Percentiles rank a stretch among this genome's conserved stretches.
phyloP scores from a whole-genome alignment of 2,329 filamentous ascomycete genomes.

The Trichoderma arundinaceum region DNA sequence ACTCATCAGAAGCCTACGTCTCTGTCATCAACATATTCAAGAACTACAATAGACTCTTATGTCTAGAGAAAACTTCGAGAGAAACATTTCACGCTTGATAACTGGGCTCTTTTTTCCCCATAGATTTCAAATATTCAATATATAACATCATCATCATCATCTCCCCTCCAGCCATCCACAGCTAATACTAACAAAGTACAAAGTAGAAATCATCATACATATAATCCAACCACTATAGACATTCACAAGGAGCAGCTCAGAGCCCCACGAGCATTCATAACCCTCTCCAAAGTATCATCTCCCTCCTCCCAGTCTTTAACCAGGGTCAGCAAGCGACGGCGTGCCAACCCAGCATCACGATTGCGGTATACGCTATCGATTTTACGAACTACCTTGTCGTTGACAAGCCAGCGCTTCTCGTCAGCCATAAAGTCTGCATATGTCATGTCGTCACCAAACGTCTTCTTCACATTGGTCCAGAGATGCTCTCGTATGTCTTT shows the following conservation, averaged over 20 bases:
- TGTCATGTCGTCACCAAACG: constrained; percentile 41
- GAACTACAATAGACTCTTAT: too few species aligned
- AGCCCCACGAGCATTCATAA: constrained; percentile 40
- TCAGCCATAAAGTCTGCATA: constrained; percentile 44
- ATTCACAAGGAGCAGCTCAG: neutral
- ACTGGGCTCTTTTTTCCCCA: too few species aligned
- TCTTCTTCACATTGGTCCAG: constrained; percentile 40
- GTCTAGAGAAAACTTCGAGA: too few species aligned
- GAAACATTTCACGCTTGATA: too few species aligned
- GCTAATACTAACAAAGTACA: too few species aligned
- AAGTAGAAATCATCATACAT: too few species aligned
- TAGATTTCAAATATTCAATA: too few species aligned
- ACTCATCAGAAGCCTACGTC: too few species aligned
- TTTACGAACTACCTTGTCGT: constrained; percentile 49
- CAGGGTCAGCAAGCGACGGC: constrained; percentile 45
- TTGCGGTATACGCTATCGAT: constrained; percentile 54
- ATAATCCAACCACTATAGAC: neutral
- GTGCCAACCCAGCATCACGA: constrained; percentile 46
- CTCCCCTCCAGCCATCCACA: too few species aligned
- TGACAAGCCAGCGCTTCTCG: constrained; percentile 50
- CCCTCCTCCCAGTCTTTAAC: constrained; percentile 50
- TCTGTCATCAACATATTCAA: too few species aligned
- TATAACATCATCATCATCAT: too few species aligned
- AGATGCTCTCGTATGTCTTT: constrained; percentile 43
- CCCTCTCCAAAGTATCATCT: constrained; percentile 47